phyloP scores from a whole-genome alignment of 192 early-diverging fungal species.

The Mortierella claussenii region DNA sequence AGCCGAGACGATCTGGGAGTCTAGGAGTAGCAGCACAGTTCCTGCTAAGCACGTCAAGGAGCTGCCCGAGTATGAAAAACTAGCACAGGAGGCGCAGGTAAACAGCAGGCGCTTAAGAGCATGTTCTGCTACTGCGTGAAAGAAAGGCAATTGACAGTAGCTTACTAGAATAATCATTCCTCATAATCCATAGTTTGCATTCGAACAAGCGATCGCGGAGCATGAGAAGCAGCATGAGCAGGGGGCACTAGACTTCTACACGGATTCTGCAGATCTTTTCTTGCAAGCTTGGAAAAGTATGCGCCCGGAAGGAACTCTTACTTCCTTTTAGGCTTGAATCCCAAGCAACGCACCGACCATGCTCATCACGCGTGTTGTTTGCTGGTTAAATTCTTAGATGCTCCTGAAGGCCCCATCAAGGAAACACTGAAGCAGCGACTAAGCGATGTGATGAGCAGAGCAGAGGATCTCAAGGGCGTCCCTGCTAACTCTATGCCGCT shows the following conservation, averaged over 20 bases:
- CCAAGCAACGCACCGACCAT: neutral
- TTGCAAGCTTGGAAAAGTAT: conserved; percentile 60
- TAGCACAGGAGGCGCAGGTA: conserved; percentile 50
- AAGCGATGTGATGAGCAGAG: conserved; percentile 49
- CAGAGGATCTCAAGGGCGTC: conserved; percentile 60
- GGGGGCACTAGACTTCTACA: conserved; percentile 62
- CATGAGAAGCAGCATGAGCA: conserved; percentile 52
- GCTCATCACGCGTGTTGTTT: no score
- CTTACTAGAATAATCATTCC: neutral
- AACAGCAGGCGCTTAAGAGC: no score
- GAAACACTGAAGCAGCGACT: conserved; percentile 33
- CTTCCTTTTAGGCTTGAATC: neutral
- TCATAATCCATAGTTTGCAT: conserved; percentile 33
- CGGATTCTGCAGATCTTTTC: conserved; percentile 59
- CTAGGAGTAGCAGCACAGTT: conserved; percentile 32
- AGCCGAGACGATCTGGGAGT: conserved; percentile 44
- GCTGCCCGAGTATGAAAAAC: conserved; percentile 27
- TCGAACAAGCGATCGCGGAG: conserved; percentile 37
- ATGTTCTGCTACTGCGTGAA: no score
- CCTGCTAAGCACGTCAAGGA: conserved; percentile 36
- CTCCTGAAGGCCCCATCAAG: conserved; percentile 27
- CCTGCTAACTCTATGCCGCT: conserved; percentile 21
- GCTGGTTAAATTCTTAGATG: conserved; percentile 10
- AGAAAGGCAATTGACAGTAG: neutral
- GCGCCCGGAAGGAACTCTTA: no score